phyloP scores from a whole-genome alignment of 2,329 filamentous ascomycete genomes.

The Phyllosticta citrichinensis region DNA sequence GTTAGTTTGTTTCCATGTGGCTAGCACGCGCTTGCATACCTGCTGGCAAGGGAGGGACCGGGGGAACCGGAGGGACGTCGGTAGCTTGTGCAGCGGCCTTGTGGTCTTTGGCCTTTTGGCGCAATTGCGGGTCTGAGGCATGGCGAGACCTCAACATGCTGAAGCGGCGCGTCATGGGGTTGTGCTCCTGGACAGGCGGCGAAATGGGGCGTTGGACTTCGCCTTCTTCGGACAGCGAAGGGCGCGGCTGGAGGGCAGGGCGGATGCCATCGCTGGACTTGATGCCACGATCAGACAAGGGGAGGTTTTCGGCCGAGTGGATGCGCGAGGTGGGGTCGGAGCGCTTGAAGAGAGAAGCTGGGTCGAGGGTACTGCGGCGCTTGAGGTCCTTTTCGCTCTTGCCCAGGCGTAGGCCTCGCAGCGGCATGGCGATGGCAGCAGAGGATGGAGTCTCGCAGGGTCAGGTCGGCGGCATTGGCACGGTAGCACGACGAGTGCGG shows the following conservation, averaged over 20 bases:
- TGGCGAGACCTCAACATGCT: constrained; percentile 75
- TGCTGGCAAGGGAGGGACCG: constrained; percentile 32
- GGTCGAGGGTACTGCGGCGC: constrained; percentile 35
- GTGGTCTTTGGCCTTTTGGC: constrained; percentile 62
- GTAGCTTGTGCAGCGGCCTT: constrained; percentile 35
- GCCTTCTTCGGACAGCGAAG: constrained; percentile 16
- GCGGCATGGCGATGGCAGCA: constrained; percentile 27
- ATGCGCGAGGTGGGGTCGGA: constrained; percentile 19
- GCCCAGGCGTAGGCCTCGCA: constrained; percentile 27
- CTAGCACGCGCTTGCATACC: constrained; percentile 14
- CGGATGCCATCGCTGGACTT: constrained; percentile 27
- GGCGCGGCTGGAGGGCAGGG: constrained; percentile 17
- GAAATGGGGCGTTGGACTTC: constrained; percentile 18
- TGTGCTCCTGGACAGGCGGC: constrained; percentile 24
- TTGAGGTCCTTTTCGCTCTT: constrained; percentile 32
- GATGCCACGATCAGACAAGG: constrained; percentile 13
- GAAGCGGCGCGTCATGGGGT: constrained; percentile 42
- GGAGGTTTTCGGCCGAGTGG: constrained; percentile 20
- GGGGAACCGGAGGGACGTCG: constrained; percentile 41
- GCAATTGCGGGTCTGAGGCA: constrained; percentile 85
- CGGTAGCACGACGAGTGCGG: background rate
- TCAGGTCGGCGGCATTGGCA: constrained; percentile 10
- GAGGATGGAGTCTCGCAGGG: constrained; percentile 5
- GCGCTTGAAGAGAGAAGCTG: constrained; percentile 26
- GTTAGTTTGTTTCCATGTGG: constrained; percentile 17